A percentile compares a stretch with the other conserved stretches of the same genome.
phyloP scores from a whole-genome alignment of 1,284 basidiomycete genomes.

The Cutaneotrichosporon cyanovorans region DNA sequence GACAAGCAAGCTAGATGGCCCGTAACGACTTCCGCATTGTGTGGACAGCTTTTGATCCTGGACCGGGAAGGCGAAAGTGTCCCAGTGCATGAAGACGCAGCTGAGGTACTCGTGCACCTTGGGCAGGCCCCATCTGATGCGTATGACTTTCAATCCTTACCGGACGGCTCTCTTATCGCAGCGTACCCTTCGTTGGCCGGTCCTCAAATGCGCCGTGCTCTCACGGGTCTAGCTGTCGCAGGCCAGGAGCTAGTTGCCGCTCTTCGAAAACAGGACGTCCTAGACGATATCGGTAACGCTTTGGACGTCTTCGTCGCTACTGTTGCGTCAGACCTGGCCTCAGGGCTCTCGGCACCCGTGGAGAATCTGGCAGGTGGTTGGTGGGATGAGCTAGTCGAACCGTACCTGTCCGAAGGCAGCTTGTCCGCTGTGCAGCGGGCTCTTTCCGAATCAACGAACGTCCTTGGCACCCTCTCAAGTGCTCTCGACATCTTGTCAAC shows the following conservation, averaged over 20 bases:
- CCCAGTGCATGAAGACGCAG: conserved; percentile 59
- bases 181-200: conserved; percentile 25
- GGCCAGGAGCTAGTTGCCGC: conserved; percentile 20
- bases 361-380: conserved; percentile 17
- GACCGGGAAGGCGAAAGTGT: conserved; percentile 68
- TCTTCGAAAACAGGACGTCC: conserved; percentile 22
- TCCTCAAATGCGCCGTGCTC: conserved; percentile 21
- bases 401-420: conserved; percentile 24
- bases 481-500: conserved; percentile 23
- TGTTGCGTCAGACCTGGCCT: conserved; percentile 14
- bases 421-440: conserved; percentile 13
- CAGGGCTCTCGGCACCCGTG: conserved; percentile 17
- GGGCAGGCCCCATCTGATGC: conserved; percentile 14
- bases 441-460: conserved; percentile 19
- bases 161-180: conserved; percentile 20
- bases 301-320: conserved; percentile 29
- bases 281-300: conserved; percentile 23
- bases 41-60: conserved; percentile 53
- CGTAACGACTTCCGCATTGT: conserved; percentile 41
- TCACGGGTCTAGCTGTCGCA: conserved; percentile 24
- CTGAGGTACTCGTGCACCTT: conserved; percentile 50
- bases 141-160: conserved; percentile 20
- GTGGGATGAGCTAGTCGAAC: conserved; percentile 30
- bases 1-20: conserved; percentile 80
- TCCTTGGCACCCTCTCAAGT: conserved; percentile 17